A percentile compares a stretch with the other conserved stretches of the same genome.
Conservation (phyloP, 129 eudicot species). For the Centrapalus pauciflorus region DNA sequence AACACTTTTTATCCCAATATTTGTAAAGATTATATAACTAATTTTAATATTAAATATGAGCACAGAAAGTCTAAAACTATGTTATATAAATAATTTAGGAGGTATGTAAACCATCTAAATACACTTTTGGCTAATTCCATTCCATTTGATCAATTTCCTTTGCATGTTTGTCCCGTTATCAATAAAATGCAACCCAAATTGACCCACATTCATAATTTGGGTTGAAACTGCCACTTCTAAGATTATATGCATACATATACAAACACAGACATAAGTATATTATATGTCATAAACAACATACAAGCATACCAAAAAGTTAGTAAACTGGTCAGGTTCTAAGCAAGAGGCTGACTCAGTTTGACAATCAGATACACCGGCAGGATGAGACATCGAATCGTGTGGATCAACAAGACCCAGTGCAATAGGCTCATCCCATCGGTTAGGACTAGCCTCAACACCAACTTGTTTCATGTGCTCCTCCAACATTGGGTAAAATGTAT, state of each 20-base stretch:
- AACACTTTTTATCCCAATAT: too few relatives aligned
- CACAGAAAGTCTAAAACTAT: too few relatives aligned
- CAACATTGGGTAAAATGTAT: constrained; percentile 78
- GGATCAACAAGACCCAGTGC: constrained; percentile 39
- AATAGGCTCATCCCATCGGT: constrained; percentile 64
- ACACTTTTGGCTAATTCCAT: too few relatives aligned
- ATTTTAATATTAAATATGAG: too few relatives aligned
- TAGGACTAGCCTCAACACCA: constrained; percentile 64
- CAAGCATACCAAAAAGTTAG: constrained; percentile 68
- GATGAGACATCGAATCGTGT: constrained; percentile 34
- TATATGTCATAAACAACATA: not conserved
- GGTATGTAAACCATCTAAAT: too few relatives aligned
- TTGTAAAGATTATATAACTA: too few relatives aligned
- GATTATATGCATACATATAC: not conserved
- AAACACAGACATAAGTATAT: not conserved
- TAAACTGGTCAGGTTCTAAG: constrained; percentile 82
- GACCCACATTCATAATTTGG: too few relatives aligned
- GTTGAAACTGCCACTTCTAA: too few relatives aligned
- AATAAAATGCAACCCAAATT: too few relatives aligned
- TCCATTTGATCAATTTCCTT: too few relatives aligned
- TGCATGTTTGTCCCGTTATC: too few relatives aligned
- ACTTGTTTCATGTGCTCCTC: constrained; percentile 87
- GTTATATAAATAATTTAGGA: too few relatives aligned
- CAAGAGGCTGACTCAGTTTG: constrained; percentile 55
- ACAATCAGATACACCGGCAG: constrained; percentile 40